Base-by-base conservation (phyloP, 192 early-diverging fungal genomes). In the Coemansia sp. region DNA sequence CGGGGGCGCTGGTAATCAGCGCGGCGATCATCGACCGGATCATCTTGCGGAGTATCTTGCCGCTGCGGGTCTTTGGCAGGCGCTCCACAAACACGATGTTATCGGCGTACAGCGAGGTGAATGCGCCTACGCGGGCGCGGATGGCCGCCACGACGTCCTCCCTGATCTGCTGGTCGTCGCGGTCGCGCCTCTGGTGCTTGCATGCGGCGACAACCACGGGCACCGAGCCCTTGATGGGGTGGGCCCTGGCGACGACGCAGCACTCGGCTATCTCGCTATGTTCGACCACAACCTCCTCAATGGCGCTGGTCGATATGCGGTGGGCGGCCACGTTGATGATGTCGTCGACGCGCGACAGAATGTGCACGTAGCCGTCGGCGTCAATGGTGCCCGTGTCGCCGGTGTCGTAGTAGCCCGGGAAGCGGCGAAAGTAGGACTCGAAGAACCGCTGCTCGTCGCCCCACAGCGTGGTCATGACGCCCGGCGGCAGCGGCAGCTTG, bases 271-370 rank as follows among this genome's bases (percentile, higher is more conserved):
- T 83, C 7, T 70, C 76, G 0, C 64, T 69, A 71, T 94, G 90
- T 9, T 79, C 75, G 14, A 89, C 79, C 2, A 96, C 73, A n/a
- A 92, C 87, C 63, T 90, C 86, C 59, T 96, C 94, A 22, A 93
- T 86, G 0, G 87, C 87, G 31, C 92, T 92, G 2, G 91, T 92
- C 7, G 89, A 90, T 3, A 96, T 76, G 0, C 94, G 89, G 70
- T 96, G 94, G 12, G 90, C 92, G 0, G 94, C 93, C 0, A 93
- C 91, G 65, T 96, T 94, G 71, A 96, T 92, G 39, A 96, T 86
- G 59, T 92, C 89, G 65, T 90, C 89, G 5, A 87, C 87, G 43
- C 91, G 85, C 41, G 89, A 90, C 72, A 89, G 76, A 14, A 92
- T 79, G 43, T 89, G 87, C 25, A 92, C 86, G 64, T 89, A 89